phyloP scores from a whole-genome alignment of 495 filamentous ascomycete genomes.

The Halenospora varia region DNA sequence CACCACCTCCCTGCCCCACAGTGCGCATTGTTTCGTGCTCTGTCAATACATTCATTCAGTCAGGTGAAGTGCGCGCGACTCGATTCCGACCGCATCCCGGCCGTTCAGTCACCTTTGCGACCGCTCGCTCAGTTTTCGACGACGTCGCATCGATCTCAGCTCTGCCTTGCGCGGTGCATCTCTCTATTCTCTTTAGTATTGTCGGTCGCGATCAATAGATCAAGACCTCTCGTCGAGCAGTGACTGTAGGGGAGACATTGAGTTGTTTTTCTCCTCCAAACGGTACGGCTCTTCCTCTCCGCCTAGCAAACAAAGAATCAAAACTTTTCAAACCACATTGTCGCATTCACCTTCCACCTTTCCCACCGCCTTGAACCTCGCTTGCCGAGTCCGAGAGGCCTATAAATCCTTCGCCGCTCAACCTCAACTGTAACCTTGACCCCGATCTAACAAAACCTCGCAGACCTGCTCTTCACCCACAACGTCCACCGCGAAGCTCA shows the following conservation, averaged over 20 bases:
- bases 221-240: conserved; percentile 26
- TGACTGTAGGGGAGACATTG: conserved; percentile 88
- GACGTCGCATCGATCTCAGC: not conserved
- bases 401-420: not conserved
- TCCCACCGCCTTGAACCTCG: not conserved
- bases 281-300: conserved; percentile 54
- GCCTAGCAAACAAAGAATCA: conserved; percentile 8
- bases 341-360: conserved; percentile 10
- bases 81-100: not conserved
- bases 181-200: conserved; percentile 9
- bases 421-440: conserved; percentile 5
- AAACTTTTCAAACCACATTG: conserved; percentile 7
- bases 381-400: not conserved
- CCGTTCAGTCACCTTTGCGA: conserved; percentile 2
- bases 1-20: conserved; percentile 11
- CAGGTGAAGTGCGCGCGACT: conserved; percentile 21
- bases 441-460: conserved; percentile 20
- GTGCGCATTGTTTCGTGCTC: conserved; percentile 18
- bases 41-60: conserved; percentile 23
- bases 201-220: conserved; percentile 15
- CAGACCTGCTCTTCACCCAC: conserved; percentile 19
- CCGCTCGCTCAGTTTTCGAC: not conserved
- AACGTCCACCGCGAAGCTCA: conserved; percentile 1
- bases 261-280: conserved; percentile 93
- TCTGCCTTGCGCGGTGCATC: not conserved